phyloP scores from a whole-genome alignment of 768 basidiomycete species.

The Clitopilus hobsonii region DNA sequence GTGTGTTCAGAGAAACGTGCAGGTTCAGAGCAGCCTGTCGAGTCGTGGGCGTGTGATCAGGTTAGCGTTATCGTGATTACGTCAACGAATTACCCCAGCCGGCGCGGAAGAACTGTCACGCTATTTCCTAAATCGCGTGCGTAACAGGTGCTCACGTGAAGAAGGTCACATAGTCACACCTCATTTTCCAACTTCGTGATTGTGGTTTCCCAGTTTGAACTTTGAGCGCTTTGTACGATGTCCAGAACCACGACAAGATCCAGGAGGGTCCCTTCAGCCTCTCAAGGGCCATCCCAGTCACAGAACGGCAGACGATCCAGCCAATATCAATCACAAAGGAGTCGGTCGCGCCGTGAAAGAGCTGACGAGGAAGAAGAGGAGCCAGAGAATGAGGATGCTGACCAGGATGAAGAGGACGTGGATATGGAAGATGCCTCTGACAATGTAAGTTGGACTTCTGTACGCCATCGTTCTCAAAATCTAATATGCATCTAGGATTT shows the following conservation, averaged over 20 bases:
- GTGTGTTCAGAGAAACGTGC: too few species aligned
- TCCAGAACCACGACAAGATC: constrained; percentile 33
- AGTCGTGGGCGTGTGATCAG: too few species aligned
- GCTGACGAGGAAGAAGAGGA: constrained; percentile 33
- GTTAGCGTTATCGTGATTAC: too few species aligned
- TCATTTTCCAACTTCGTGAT: neutral
- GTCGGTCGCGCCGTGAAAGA: constrained; percentile 21
- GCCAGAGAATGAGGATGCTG: constrained; percentile 25
- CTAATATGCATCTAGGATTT: constrained; percentile 47
- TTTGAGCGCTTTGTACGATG: constrained; percentile 15
- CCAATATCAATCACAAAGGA: constrained; percentile 29
- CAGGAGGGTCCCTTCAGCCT: constrained; percentile 31
- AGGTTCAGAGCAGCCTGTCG: too few species aligned
- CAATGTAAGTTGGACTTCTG: constrained; percentile 11
- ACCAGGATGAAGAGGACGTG: constrained; percentile 18
- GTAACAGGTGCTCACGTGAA: neutral
- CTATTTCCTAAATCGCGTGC: neutral
- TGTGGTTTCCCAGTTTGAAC: neutral
- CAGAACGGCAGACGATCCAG: neutral
- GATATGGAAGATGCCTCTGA: constrained; percentile 6
- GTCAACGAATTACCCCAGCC: too few species aligned
- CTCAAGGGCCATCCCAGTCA: constrained; percentile 31
- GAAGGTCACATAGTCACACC: neutral
- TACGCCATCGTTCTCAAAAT: neutral
- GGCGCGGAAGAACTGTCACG: neutral